Evolutionary conservation across 306 rosid genomes (phyloP).

Genomic region (Hippophae gyantsensis): DNA sequence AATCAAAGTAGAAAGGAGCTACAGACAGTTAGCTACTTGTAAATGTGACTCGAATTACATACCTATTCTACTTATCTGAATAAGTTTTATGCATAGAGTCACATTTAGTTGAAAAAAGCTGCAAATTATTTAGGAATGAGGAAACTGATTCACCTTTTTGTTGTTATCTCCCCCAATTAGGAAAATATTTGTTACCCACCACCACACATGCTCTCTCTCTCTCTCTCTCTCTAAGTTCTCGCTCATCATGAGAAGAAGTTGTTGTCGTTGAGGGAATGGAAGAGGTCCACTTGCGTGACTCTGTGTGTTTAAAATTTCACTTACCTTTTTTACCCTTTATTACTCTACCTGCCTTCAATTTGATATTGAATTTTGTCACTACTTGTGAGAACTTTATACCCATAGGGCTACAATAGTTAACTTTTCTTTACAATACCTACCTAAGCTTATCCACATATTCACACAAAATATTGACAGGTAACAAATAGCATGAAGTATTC

Average conservation of each 20-base stretch:
- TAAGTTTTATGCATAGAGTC: no score
- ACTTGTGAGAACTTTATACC: slow-evolving; percentile 16
- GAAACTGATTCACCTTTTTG: slow-evolving; percentile 44
- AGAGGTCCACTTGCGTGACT: slow-evolving; percentile 25
- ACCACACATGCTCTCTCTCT: slow-evolving; percentile 25
- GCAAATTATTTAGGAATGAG: slow-evolving; percentile 6
- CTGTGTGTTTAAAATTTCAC: slow-evolving; percentile 24
- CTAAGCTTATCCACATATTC: slow-evolving; percentile 4
- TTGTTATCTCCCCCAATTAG: slow-evolving; percentile 31
- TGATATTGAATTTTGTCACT: slow-evolving; percentile 20
- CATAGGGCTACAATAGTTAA: not conserved
- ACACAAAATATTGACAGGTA: not conserved
- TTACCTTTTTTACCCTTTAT: slow-evolving; percentile 26
- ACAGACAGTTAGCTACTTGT: no score
- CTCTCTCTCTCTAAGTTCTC: no score
- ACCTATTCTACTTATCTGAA: no score
- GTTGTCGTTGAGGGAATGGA: slow-evolving; percentile 22
- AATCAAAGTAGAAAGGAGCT: no score
- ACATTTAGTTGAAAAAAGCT: no score
- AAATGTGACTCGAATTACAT: no score
- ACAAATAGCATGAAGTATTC: not conserved
- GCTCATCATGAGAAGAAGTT: slow-evolving; percentile 23
- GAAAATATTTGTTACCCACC: slow-evolving; percentile 44
- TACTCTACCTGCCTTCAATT: slow-evolving; percentile 18
- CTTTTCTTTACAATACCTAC: not conserved